Evolutionary conservation across 2,329 filamentous ascomycete species (phyloP), one percentile per base, ranked within the genome.

Genomic region (Penicillium expansum): DNA sequence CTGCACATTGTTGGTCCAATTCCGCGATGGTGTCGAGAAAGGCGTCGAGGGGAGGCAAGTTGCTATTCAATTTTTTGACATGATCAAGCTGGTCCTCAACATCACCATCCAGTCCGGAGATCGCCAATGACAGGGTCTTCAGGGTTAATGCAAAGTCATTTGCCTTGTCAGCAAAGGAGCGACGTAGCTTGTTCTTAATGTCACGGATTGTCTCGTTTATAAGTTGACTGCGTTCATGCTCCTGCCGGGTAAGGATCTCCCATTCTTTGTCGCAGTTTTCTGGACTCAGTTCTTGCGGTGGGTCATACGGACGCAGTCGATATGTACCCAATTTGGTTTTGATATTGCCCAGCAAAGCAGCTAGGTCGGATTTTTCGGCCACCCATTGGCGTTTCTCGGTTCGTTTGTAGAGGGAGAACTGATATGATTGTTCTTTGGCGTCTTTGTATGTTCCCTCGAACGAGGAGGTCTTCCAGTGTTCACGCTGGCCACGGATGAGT

Each of bases 141-240:
- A 99, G 83, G 5, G 94, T 92, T 65, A 97, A 82, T 9, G 94
- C 94, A 77, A 99, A 97, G 75, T 97, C 93, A 70, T 99, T 99
- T 60, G 94, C 94, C 78, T 97, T 97, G 77, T 97, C 92, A 16
- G 94, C 94, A 74, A 99, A 99, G 1, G 90, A 91, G 69, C 88
- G 91, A 48, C 94, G 89, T 30, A 99, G 84, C 11, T 87, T 88
- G 72, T 99, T 97, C 75, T 99, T 99, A 82, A 99, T 97, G 73
- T 99, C 94, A 80, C 94, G 85, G 66, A 99, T 99, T 7, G 92
- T 97, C 76, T 97, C 94, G 74, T 99, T 99, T 76, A 99, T 97
- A 66, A 95, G 78, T 74, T 96, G 92, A 60, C 92, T 95, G 65
- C 92, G 86, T 61, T 85, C 85, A 79, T 95, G 92, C 78, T 99